These are phyloP conservation scores for Tillandsia fasciculata DNA, from an alignment of 176 grass and related monocot species.

Conservation along the genomic window DNA sequence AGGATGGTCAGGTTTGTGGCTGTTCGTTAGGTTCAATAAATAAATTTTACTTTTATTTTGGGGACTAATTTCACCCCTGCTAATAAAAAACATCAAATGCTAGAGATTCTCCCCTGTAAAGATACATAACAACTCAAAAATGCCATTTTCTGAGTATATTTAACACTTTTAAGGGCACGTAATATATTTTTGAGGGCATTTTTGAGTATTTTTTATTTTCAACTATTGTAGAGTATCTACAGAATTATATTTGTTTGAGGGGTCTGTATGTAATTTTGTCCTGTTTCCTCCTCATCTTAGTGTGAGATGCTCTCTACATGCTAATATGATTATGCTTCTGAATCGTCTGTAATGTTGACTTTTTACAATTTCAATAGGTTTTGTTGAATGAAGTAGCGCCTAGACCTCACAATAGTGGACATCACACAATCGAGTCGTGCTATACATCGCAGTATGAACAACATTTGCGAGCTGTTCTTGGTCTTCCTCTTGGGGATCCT, in stretches of 20 bases:
- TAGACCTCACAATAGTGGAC: conserved; percentile 93
- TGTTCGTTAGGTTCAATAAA: background rate
- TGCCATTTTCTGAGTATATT: too few species aligned
- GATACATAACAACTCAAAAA: too few species aligned
- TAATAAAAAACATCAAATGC: too few species aligned
- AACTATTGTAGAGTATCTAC: too few species aligned
- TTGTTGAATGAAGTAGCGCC: conserved; percentile 92
- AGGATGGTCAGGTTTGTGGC: conserved; percentile 59
- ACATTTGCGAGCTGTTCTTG: conserved; percentile 88
- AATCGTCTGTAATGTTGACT: background rate
- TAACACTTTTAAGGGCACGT: too few species aligned
- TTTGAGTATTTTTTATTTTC: too few species aligned
- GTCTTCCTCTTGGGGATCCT: conserved; percentile 81
- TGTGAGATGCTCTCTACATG: background rate
- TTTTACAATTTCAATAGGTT: conserved; percentile 28
- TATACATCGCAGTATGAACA: conserved; percentile 97
- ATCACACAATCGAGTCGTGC: conserved; percentile 90
- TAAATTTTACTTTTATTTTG: too few species aligned
- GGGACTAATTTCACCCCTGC: too few species aligned
- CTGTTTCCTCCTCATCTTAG: background rate
- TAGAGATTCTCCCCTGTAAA: too few species aligned
- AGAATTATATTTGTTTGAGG: too few species aligned
- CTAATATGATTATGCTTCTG: background rate
- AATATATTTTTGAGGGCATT: too few species aligned
- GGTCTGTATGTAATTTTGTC: background rate